Evolutionary conservation across 768 basidiomycete species (phyloP), one percentile per base, ranked within the genome.

Genomic region (Cantharellus anzutake): DNA sequence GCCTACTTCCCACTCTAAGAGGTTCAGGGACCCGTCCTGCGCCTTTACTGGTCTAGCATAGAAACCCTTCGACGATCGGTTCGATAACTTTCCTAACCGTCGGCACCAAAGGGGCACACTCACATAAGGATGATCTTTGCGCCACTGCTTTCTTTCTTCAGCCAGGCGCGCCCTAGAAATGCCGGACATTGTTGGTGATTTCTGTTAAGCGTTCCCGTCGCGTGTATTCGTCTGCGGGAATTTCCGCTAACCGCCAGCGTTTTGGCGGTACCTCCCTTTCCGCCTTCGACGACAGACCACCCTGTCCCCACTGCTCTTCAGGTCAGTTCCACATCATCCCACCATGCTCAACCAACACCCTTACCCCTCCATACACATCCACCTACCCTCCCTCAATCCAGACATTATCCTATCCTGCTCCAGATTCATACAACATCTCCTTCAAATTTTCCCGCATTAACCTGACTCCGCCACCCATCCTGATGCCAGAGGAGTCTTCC

Each of bases 51-150:
- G 96, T 69, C 89, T 87, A 44, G 96, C 96, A 68, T 85, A 98
- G 75, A 99, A 99, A 64, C 94, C 94, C 94, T 99, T 67, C 34
- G 55, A 39, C 51, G 52, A 42, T 51, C 38, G 51, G 63, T 41
- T 61, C 4, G 59, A 60, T 16, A 59, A 29, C 34, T 16, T 60
- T 56, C 50, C n/a, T 62, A 34, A 58, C 4, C 4, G 34, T 20
- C 11, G 56, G 41, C 7, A 39, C 55, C 44, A 56, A 44, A 57
- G 20, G 20, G 20, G 20, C 51, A 58, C 62, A 51, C 60, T 78
- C 71, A 97, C 96, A 66, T 94, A 97, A 39, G 96, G 96, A 71
- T 99, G 96, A 65, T 98, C 96, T 71, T 93, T 98, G 61, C 96
- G 74, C 96, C 96, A 99, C 67, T 93, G 89, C 73, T 99, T 99